Evolutionary conservation across 1,139 yeast genomes (phyloP).

Genomic region (Zygoascus meyerae): DNA sequence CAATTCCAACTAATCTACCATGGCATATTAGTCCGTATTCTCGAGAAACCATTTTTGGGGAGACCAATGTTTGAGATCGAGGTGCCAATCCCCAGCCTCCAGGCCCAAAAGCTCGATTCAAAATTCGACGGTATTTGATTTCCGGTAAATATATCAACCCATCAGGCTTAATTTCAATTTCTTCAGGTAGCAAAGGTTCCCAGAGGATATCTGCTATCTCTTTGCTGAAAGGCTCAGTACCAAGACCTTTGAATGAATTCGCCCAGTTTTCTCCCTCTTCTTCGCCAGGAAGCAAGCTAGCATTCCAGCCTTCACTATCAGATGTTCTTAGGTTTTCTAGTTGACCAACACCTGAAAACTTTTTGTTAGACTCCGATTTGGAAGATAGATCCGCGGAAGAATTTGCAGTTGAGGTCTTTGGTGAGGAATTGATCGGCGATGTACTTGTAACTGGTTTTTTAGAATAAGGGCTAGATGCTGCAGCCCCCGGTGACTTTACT

Average conservation of each 20-base stretch:
- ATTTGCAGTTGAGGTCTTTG: too few species aligned
- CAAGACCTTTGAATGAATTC: conserved; percentile 51
- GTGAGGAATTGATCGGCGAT: too few species aligned
- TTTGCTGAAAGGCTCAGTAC: conserved; percentile 62
- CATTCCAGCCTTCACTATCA: not conserved
- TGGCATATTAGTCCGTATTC: conserved; percentile 85
- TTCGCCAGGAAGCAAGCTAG: conserved; percentile 4
- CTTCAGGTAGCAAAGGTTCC: conserved; percentile 56
- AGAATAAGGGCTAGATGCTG: too few species aligned
- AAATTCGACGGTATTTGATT: conserved; percentile 82
- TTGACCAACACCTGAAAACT: too few species aligned
- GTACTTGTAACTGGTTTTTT: too few species aligned
- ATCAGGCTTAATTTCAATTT: conserved; percentile 92
- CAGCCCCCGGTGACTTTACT: not conserved
- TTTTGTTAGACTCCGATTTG: too few species aligned
- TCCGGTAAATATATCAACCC: conserved; percentile 90
- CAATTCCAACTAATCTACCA: conserved; percentile 84
- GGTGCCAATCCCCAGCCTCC: conserved; percentile 99
- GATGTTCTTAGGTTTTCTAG: too few species aligned
- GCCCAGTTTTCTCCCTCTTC: conserved; percentile 26
- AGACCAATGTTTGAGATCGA: conserved; percentile 73
- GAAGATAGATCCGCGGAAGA: too few species aligned
- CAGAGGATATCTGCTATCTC: conserved; percentile 55
- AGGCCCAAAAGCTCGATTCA: conserved; percentile 91
- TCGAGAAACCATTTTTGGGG: conserved; percentile 61